Evolutionary conservation across 2,329 filamentous ascomycete species (phyloP).

Genomic region (Colletotrichum sp.): DNA sequence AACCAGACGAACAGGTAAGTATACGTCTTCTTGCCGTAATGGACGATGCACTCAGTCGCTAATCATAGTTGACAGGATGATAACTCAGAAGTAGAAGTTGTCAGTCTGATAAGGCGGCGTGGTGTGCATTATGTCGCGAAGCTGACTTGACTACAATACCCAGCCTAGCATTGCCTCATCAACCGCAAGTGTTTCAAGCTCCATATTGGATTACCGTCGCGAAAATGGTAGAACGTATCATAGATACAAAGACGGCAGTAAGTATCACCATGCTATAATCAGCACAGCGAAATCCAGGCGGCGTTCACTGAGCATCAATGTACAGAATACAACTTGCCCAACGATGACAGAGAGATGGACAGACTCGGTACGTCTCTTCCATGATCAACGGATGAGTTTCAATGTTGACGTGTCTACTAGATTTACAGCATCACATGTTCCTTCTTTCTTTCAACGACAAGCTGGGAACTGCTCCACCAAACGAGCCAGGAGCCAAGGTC

Average conservation of each 20-base stretch:
- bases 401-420: not conserved
- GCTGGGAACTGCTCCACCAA: not conserved
- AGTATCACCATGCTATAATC: accelerated
- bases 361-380: slow-evolving; percentile 18
- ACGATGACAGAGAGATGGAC: slow-evolving; percentile 17
- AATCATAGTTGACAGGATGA: not conserved
- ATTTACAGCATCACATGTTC: not conserved
- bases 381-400: not conserved
- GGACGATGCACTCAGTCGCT: accelerated
- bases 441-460: not conserved
- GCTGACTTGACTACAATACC: not conserved
- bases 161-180: not conserved
- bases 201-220: not conserved
- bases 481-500: not conserved
- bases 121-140: not conserved
- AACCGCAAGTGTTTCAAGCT: not conserved
- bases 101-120: not conserved
- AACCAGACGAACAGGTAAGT: not conserved
- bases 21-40: no score
- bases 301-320: no score
- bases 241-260: slow-evolving; percentile 8
- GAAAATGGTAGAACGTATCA: not conserved
- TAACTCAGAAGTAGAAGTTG: not conserved
- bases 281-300: not conserved
- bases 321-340: slow-evolving; percentile 15